phyloP scores from a whole-genome alignment of 441 rosid species.

The Corymbia calophylla region DNA sequence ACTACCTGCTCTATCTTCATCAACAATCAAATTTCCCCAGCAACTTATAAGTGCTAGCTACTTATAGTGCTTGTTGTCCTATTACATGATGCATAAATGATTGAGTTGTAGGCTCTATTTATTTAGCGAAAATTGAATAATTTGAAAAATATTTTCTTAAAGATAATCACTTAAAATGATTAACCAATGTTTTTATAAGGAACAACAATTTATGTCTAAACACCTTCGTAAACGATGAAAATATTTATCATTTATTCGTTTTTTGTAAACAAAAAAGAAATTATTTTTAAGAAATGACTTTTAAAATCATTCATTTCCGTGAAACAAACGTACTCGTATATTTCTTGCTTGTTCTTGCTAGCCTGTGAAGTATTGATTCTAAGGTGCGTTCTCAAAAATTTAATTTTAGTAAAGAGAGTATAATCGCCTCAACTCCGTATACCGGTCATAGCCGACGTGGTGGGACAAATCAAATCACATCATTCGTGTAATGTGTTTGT shows the following conservation, averaged over 20 bases:
- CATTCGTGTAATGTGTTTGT: rapidly evolving
- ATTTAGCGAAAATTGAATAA: not conserved
- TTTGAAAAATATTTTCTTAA: not conserved
- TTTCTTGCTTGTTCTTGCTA: not conserved
- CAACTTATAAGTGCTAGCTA: rapidly evolving
- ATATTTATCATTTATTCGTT: not conserved
- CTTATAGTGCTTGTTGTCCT: not conserved
- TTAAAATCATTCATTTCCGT: not conserved
- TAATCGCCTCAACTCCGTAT: not conserved
- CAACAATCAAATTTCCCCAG: not conserved
- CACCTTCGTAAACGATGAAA: rapidly evolving
- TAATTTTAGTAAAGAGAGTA: not conserved
- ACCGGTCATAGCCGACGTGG: rapidly evolving
- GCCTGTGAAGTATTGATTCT: not conserved
- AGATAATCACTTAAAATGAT: rapidly evolving
- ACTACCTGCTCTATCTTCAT: not conserved
- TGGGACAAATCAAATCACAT: not conserved
- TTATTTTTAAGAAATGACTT: not conserved
- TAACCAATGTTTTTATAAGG: not conserved
- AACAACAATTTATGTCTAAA: not conserved
- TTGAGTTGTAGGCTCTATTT: rapidly evolving
- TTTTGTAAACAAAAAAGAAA: rapidly evolving
- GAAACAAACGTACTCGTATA: rapidly evolving
- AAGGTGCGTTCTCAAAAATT: rapidly evolving
- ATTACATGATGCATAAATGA: not conserved